These are phyloP conservation scores for Phytophthora europaea DNA, from an alignment of 352 stramenopile species.

Conservation along the genomic window DNA sequence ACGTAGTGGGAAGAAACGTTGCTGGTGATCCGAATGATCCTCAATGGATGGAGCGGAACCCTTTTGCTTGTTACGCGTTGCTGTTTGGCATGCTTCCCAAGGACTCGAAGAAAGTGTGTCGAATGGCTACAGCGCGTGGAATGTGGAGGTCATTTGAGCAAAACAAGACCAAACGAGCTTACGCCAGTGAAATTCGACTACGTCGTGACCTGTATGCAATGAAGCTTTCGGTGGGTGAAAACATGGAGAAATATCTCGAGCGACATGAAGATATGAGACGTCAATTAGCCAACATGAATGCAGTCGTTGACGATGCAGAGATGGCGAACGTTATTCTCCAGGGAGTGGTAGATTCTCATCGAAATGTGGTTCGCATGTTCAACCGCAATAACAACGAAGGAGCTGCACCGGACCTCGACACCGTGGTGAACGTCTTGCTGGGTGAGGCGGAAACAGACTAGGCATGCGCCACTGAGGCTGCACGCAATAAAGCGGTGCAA, in stretches of 20 bases:
- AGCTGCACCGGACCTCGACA: slow-evolving; percentile 2
- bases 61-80: too few species aligned
- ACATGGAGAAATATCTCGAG: slow-evolving; percentile 22
- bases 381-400: neutral
- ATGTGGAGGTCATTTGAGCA: slow-evolving; percentile 14
- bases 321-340: slow-evolving; percentile 11
- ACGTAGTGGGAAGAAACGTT: too few species aligned
- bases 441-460: slow-evolving; percentile 17
- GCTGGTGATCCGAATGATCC: too few species aligned
- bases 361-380: slow-evolving; percentile 6
- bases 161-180: slow-evolving; percentile 13
- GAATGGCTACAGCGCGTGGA: neutral
- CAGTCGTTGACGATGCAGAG: neutral
- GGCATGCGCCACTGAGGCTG: neutral
- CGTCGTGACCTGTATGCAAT: slow-evolving; percentile 7
- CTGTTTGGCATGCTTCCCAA: slow-evolving; percentile 9
- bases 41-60: too few species aligned
- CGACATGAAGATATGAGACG: slow-evolving; percentile 9
- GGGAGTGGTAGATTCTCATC: slow-evolving; percentile 11
- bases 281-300: slow-evolving; percentile 19
- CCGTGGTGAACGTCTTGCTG: slow-evolving; percentile 9
- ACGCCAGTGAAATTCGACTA: slow-evolving; percentile 11
- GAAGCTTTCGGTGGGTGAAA: slow-evolving; percentile 4
- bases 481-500: neutral
- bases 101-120: slow-evolving; percentile 14